Evolutionary conservation across 306 rosid genomes (phyloP), one percentile per base, ranked within the genome.

Genomic region (Rosa lucieae): DNA sequence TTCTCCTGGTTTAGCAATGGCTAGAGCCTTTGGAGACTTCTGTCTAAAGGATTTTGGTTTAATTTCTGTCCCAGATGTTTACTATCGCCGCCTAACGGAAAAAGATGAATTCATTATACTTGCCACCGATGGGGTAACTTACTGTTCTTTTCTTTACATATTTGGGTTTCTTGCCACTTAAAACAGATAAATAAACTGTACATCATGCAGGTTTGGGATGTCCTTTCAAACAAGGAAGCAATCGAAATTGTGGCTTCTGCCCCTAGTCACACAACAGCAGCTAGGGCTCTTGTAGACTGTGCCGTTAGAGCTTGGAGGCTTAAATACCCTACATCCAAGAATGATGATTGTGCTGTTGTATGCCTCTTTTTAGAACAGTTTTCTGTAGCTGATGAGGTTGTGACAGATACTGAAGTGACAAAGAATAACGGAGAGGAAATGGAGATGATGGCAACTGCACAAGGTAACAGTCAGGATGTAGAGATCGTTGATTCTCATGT

Each of bases 1-100:
- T 71, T 84, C 91, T 6, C 91, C 91, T 51, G 91, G 91, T 77
- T 79, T 88, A 73, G 91, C 91, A 10, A 88, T 88, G 91, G 89
- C 91, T 32, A 84, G 91, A 53, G 91, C 91, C 66, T 88, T 88
- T 35, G 91, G 91, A 39, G 91, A 88, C 74, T 88, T 88, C 53
- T 88, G 91, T 77, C 84, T 88, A 23, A 88, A 88, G 87, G 89
- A 88, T 82, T 88, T 83, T 63, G 91, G 91, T 73, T 73, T 88
- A 49, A 88, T 88, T 58, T 88, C 91, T 1, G 79, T 86, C 17
- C 91, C 91, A 5, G 88, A 86, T 51, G 85, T 88, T 55, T 88
- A 70, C 72, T 84, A 86, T 63, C 88, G 67, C 74, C 86, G 10
- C 18, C 82, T 86, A 67, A 84, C 84, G 0, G 85, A 80, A 79